Evolutionary conservation across 1,284 basidiomycete genomes (phyloP).

Genomic region (Melampsora larici-populina): DNA sequence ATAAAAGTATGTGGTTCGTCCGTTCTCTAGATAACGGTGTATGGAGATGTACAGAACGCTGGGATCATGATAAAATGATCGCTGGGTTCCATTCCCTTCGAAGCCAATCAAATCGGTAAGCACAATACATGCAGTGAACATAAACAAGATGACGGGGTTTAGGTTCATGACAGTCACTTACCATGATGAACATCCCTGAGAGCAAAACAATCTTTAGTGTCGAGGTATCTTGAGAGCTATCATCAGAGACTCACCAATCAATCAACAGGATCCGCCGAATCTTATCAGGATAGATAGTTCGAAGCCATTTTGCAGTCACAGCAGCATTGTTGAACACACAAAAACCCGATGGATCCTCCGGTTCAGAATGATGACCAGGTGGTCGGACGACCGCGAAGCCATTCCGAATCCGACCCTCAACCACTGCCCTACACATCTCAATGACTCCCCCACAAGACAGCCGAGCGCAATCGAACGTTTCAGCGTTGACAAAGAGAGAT

Average conservation of each 20-base stretch:
- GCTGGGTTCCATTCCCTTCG: conserved; percentile 90
- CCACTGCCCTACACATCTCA: conserved; percentile 82
- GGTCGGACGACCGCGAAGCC: conserved; percentile 93
- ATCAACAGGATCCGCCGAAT: conserved; percentile 74
- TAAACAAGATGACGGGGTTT: conserved; percentile 39
- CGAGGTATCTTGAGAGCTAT: conserved; percentile 29
- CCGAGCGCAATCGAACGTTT: conserved; percentile 77
- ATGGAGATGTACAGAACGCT: conserved; percentile 92
- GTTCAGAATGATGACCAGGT: conserved; percentile 97
- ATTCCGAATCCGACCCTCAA: conserved; percentile 74
- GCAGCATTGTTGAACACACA: conserved; percentile 99
- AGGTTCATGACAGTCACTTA: conserved; percentile 52
- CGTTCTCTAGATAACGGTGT: conserved; percentile 78
- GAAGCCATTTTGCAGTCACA: conserved; percentile 65
- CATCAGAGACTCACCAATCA: conserved; percentile 70
- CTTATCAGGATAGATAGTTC: conserved; percentile 58
- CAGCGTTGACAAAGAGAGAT: conserved; percentile 85
- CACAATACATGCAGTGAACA: neutral
- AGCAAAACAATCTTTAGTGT: conserved; percentile 33
- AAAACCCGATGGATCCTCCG: conserved; percentile 96
- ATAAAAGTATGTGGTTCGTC: conserved; percentile 69
- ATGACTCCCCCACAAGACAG: conserved; percentile 93
- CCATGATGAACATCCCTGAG: conserved; percentile 95
- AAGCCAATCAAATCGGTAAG: conserved; percentile 17
- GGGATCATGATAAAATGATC: conserved; percentile 86